phyloP scores from a whole-genome alignment of 2,329 filamentous ascomycete genomes.

The Ascochyta pisi region DNA sequence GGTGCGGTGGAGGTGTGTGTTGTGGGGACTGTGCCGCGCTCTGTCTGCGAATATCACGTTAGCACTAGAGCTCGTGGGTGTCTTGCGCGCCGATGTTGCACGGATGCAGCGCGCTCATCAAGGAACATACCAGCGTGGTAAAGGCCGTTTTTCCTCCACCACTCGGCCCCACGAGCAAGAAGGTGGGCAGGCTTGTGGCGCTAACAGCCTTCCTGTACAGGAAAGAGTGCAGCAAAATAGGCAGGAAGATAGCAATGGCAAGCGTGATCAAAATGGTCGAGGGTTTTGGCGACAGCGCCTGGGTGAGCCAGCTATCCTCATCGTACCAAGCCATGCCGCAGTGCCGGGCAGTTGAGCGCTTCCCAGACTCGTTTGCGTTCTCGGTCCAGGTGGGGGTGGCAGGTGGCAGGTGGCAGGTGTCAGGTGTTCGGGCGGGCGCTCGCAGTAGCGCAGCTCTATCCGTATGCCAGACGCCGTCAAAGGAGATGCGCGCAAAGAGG shows the following conservation, averaged over 20 bases:
- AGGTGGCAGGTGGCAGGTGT: too few species aligned
- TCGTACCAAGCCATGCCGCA: constrained; percentile 47
- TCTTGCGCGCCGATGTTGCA: neutral
- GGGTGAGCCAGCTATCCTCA: constrained; percentile 54
- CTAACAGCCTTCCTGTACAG: constrained; percentile 73
- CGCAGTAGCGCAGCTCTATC: constrained; percentile 17
- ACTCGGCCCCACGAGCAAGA: constrained; percentile 82
- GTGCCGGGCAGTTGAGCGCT: constrained; percentile 1
- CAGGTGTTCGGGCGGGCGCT: constrained; percentile 7
- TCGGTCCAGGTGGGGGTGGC: too few species aligned
- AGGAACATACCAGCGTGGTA: constrained; percentile 69
- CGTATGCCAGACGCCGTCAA: constrained; percentile 2
- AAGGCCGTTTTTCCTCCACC: constrained; percentile 88
- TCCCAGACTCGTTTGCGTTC: neutral
- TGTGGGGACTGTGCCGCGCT: constrained; percentile 61
- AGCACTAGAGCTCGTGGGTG: neutral
- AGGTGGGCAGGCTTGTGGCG: constrained; percentile 69
- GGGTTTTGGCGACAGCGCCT: constrained; percentile 53
- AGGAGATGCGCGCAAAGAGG: constrained; percentile 19
- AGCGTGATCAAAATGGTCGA: constrained; percentile 70
- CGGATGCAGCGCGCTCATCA: neutral
- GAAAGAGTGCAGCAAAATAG: constrained; percentile 77
- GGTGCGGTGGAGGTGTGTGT: constrained; percentile 59
- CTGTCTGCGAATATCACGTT: constrained; percentile 45
- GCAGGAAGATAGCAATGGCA: constrained; percentile 73